Evolutionary conservation across 2,329 filamentous ascomycete species (phyloP).

Genomic region (Fusarium oligoseptatum): DNA sequence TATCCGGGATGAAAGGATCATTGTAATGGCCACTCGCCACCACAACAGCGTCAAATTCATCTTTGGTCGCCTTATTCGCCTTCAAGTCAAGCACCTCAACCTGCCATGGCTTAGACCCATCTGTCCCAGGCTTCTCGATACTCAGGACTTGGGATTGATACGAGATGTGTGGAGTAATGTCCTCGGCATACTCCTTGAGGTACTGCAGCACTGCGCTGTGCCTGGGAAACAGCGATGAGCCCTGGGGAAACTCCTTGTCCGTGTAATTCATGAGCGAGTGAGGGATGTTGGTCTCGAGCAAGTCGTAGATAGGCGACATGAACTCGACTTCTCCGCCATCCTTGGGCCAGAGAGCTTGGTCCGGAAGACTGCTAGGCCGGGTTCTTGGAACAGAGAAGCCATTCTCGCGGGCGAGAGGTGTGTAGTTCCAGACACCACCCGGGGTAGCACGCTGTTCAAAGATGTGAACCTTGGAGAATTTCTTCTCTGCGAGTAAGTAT

Average conservation of each 20-base stretch:
- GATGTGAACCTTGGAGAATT: constrained; percentile 73
- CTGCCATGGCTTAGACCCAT: constrained; percentile 55
- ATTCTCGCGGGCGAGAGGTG: constrained; percentile 45
- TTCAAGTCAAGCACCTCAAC: constrained; percentile 54
- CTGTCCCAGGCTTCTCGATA: constrained; percentile 42
- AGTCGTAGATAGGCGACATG: constrained; percentile 78
- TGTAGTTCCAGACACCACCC: constrained; percentile 82
- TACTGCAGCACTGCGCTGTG: constrained; percentile 75
- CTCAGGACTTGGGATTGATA: constrained; percentile 74
- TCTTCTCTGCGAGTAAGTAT: constrained; percentile 74
- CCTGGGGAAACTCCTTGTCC: constrained; percentile 69
- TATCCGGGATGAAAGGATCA: constrained; percentile 69
- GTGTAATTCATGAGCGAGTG: constrained; percentile 78
- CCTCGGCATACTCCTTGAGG: constrained; percentile 72
- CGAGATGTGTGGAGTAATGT: constrained; percentile 68
- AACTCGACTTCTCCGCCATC: constrained; percentile 61
- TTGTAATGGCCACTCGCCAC: constrained; percentile 74
- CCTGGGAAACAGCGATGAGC: constrained; percentile 74
- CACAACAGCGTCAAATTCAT: constrained; percentile 71
- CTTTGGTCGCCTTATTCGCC: constrained; percentile 35
- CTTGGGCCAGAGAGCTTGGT: constrained; percentile 59
- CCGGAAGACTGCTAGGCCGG: constrained; percentile 47
- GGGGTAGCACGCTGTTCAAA: constrained; percentile 76
- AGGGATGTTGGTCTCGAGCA: constrained; percentile 82
- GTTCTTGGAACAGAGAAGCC: constrained; percentile 49